A percentile compares a stretch with the other conserved stretches of the same genome.
phyloP scores from a whole-genome alignment of 176 grass and related monocot genomes.

The Cenchrus americanus region DNA sequence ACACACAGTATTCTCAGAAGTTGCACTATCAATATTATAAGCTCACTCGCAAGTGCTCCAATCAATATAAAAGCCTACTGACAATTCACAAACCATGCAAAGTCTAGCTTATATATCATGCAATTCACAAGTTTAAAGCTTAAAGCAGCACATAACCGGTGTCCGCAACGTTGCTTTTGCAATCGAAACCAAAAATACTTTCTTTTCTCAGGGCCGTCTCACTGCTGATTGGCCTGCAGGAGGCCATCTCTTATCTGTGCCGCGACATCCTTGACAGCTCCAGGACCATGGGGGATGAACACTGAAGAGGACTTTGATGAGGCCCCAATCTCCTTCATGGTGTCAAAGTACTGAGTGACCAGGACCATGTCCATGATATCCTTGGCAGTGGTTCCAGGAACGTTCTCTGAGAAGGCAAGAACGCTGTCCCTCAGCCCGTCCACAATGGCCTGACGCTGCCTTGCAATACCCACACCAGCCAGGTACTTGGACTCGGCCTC shows the following conservation, averaged over 20 bases:
- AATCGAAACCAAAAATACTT: conserved; percentile 1
- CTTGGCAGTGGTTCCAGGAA: conserved; percentile 56
- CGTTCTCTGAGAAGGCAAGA: conserved; percentile 70
- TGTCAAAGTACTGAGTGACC: conserved; percentile 64
- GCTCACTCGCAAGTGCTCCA: not conserved
- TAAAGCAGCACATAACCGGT: not conserved
- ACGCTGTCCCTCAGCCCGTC: conserved; percentile 68
- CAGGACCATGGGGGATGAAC: conserved; percentile 73
- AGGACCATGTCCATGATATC: conserved; percentile 72
- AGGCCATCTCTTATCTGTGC: conserved; percentile 60
- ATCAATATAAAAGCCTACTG: not conserved
- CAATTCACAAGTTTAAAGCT: conserved; percentile 26
- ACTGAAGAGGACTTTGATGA: conserved; percentile 60
- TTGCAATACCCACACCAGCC: conserved; percentile 59
- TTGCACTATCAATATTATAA: not conserved
- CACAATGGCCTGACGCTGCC: conserved; percentile 67
- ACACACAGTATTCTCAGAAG: not conserved
- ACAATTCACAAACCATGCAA: not conserved
- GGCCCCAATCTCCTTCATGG: conserved; percentile 69
- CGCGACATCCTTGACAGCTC: conserved; percentile 51
- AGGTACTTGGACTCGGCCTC: conserved; percentile 74
- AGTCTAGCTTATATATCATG: not conserved
- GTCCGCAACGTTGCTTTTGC: not conserved
- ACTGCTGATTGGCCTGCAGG: conserved; percentile 47
- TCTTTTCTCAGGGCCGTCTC: not conserved